Percentiles rank a stretch among this genome's conserved stretches.
These are phyloP conservation scores for Citrullus mucosospermus DNA, from an alignment of 306 rosid genomes.

Conservation along the genomic window DNA sequence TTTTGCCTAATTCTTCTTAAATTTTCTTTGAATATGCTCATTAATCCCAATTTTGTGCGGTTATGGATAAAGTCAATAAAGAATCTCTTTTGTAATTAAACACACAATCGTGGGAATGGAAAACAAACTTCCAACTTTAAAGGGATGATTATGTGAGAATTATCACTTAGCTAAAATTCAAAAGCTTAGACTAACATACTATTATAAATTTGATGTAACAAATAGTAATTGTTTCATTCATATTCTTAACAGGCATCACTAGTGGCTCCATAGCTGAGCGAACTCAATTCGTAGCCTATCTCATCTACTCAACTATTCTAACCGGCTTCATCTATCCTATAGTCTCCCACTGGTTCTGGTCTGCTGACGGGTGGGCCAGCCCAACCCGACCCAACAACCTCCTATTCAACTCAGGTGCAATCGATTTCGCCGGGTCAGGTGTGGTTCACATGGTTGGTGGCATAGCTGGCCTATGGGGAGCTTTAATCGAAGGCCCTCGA, in stretches of 20 bases:
- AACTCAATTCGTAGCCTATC: slow-evolving; percentile 67
- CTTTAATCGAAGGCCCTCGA: slow-evolving; percentile 66
- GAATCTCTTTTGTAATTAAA: too few species aligned
- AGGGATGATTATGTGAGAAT: too few species aligned
- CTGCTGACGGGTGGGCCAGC: slow-evolving; percentile 65
- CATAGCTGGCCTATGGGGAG: slow-evolving; percentile 71
- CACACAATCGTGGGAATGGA: too few species aligned
- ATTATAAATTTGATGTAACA: too few species aligned
- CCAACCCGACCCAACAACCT: slow-evolving; percentile 7
- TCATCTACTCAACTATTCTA: slow-evolving; percentile 53
- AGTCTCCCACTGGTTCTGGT: slow-evolving; percentile 81
- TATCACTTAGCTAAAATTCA: too few species aligned
- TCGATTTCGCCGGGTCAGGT: slow-evolving; percentile 62
- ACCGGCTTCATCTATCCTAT: slow-evolving; percentile 69
- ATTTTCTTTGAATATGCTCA: too few species aligned
- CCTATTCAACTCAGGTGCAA: slow-evolving; percentile 40
- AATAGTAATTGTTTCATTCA: not conserved
- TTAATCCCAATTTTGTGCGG: too few species aligned
- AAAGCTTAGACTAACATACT: too few species aligned
- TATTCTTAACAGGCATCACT: slow-evolving; percentile 20
- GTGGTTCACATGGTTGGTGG: slow-evolving; percentile 89
- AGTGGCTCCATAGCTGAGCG: slow-evolving; percentile 84
- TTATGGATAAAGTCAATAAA: too few species aligned
- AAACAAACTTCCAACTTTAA: too few species aligned
- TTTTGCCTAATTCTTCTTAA: too few species aligned